Percentiles rank a stretch among this genome's conserved stretches.
phyloP scores from a whole-genome alignment of 2,329 filamentous ascomycete species.

The Chaetoscypha palmicola region DNA sequence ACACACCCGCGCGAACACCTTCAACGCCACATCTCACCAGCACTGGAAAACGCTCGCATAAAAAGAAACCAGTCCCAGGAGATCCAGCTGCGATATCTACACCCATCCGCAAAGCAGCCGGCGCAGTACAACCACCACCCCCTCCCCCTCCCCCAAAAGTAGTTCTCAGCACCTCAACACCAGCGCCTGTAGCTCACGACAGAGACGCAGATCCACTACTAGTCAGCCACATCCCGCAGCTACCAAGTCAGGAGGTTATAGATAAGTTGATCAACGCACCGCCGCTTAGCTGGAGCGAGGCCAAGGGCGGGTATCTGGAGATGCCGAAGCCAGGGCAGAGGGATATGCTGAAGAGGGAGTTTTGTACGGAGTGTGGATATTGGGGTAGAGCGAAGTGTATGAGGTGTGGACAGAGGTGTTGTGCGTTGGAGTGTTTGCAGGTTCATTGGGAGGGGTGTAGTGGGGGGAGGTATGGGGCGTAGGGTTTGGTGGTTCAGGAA shows the following conservation, averaged over 20 bases:
- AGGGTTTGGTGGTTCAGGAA: background rate
- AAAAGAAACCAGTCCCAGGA: constrained; percentile 18
- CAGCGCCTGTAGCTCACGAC: constrained; percentile 25
- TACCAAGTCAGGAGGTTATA: constrained; percentile 55
- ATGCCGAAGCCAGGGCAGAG: constrained; percentile 37
- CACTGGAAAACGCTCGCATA: constrained; percentile 25
- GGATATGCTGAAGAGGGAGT: constrained; percentile 56
- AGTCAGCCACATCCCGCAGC: constrained; percentile 47
- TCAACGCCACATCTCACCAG: constrained; percentile 19
- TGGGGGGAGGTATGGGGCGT: constrained; percentile 54
- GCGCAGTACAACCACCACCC: constrained; percentile 1
- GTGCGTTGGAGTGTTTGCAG: constrained; percentile 67
- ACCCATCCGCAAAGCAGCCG: constrained; percentile 18
- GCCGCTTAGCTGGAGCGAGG: constrained; percentile 62
- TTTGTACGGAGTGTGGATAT: constrained; percentile 77
- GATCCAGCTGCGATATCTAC: constrained; percentile 16
- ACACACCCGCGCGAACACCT: constrained; percentile 9
- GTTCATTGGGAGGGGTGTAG: constrained; percentile 65
- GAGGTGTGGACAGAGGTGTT: constrained; percentile 73
- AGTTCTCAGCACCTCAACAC: constrained; percentile 13
- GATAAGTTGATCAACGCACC: constrained; percentile 55
- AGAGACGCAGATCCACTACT: constrained; percentile 54
- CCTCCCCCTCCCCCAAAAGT: constrained; percentile 29
- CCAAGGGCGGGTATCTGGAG: constrained; percentile 41
- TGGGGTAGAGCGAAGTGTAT: constrained; percentile 71